Evolutionary conservation across 192 early-diverging fungal genomes (phyloP).

Genomic region (Geranomyces michiganensis): DNA sequence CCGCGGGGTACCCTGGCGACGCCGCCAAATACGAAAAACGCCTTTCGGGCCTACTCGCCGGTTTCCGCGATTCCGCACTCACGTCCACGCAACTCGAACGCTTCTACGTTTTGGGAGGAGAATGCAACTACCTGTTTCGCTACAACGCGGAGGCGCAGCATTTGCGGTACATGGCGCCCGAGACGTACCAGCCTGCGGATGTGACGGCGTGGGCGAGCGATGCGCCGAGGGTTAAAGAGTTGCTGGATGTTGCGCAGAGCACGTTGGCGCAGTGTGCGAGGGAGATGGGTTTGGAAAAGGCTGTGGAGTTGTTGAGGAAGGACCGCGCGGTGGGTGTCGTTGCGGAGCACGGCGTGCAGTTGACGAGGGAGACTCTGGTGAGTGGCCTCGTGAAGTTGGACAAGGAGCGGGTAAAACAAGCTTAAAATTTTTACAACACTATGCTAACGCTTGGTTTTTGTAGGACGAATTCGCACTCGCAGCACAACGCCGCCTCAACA

Average conservation of each 20-base stretch:
- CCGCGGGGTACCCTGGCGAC: constrained; percentile 82
- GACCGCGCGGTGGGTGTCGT: constrained; percentile 75
- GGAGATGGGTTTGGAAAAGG: constrained; percentile 64
- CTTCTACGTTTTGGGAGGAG: constrained; percentile 86
- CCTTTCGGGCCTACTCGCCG: constrained; percentile 72
- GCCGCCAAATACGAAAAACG: constrained; percentile 74
- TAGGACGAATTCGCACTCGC: constrained; percentile 83
- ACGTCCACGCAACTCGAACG: constrained; percentile 48
- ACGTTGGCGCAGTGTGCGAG: constrained; percentile 62
- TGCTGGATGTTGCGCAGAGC: constrained; percentile 78
- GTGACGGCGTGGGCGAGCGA: constrained; percentile 32
- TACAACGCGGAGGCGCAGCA: constrained; percentile 58
- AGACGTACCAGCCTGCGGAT: constrained; percentile 39
- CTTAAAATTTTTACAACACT: neutral
- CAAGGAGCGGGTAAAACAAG: neutral
- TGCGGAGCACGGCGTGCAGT: constrained; percentile 47
- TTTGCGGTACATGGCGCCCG: constrained; percentile 68
- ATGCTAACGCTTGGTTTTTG: neutral
- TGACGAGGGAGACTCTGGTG: constrained; percentile 76
- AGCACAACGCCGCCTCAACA: constrained; percentile 40
- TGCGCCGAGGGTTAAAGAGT: constrained; percentile 35
- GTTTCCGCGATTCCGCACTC: constrained; percentile 58
- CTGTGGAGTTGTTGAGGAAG: constrained; percentile 73
- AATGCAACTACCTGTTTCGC: constrained; percentile 90
- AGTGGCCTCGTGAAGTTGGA: neutral